A percentile compares a stretch with the other conserved stretches of the same genome.
These are phyloP conservation scores for Azolla pinnata DNA, from an alignment of 75 land plant species.

Conservation along the genomic window DNA sequence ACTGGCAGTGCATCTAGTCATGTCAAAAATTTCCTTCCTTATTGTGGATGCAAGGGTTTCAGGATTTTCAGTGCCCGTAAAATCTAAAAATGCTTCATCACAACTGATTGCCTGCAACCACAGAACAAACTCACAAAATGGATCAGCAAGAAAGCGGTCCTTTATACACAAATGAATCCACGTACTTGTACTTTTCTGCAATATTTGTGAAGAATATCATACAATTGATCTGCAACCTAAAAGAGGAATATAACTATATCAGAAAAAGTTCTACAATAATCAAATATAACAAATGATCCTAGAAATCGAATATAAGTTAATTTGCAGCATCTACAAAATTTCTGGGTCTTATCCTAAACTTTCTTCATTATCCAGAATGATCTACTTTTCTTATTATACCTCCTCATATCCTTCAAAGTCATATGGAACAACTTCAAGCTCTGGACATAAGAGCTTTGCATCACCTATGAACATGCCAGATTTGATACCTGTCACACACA, in stretches of 20 bases:
- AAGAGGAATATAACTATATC: not conserved
- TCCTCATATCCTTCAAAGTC: conserved; percentile 78
- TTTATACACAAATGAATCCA: not conserved
- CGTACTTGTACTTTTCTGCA: conserved; percentile 81
- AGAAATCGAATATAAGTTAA: too few relatives aligned
- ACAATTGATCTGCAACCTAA: conserved; percentile 96
- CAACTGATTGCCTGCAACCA: conserved; percentile 83
- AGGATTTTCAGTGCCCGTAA: conserved; percentile 50
- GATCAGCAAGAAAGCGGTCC: not conserved
- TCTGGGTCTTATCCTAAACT: too few relatives aligned
- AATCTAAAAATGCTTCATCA: conserved; percentile 94
- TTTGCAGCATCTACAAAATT: too few relatives aligned
- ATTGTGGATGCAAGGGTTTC: conserved; percentile 48
- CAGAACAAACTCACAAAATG: not conserved
- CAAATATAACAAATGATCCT: too few relatives aligned
- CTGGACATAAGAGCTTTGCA: conserved; percentile 85
- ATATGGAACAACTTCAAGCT: conserved; percentile 57
- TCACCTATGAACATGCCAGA: conserved; percentile 96
- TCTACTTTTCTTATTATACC: too few relatives aligned
- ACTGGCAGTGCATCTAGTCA: conserved; percentile 92
- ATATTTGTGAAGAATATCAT: conserved; percentile 84
- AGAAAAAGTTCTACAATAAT: not conserved
- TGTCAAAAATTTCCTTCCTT: conserved; percentile 60
- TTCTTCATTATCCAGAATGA: too few relatives aligned
- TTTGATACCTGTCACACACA: conserved; percentile 43